Evolutionary conservation across 257 asterid species (phyloP).

Genomic region (Echites panduratus): DNA sequence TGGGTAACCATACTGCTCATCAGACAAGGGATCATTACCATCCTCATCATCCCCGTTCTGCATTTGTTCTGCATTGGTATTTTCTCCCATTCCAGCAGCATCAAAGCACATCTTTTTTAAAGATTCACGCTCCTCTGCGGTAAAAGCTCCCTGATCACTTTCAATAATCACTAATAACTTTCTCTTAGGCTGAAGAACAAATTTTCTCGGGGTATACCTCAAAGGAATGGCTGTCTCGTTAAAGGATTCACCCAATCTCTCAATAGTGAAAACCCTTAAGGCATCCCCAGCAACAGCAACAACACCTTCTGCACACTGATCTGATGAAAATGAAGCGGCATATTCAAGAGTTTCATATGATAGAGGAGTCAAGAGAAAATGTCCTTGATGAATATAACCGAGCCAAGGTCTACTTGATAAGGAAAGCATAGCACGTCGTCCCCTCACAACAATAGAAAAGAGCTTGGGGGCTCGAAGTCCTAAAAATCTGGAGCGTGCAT

Average conservation of each 20-base stretch:
- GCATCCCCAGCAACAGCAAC: slow-evolving; percentile 99
- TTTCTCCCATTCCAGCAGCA: slow-evolving; percentile 67
- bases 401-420: slow-evolving; percentile 99
- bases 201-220: slow-evolving; percentile 96
- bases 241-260: slow-evolving; percentile 93
- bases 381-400: slow-evolving; percentile 98
- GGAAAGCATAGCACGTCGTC: slow-evolving; percentile 94
- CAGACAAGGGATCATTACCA: slow-evolving; percentile 71
- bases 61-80: slow-evolving; percentile 65
- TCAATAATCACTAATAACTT: slow-evolving; percentile 81
- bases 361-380: slow-evolving; percentile 88
- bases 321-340: slow-evolving; percentile 97
- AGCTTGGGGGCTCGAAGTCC: slow-evolving; percentile 96
- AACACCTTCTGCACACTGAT: slow-evolving; percentile 99
- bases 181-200: slow-evolving; percentile 77
- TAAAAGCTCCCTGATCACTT: slow-evolving; percentile 95
- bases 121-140: slow-evolving; percentile 97
- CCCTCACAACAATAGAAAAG: slow-evolving; percentile 80
- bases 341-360: slow-evolving; percentile 94
- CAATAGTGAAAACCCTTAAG: slow-evolving; percentile 87
- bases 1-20: slow-evolving; percentile 98
- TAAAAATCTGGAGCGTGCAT: slow-evolving; percentile 93
- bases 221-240: slow-evolving; percentile 87
- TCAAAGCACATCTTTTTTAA: slow-evolving; percentile 81
- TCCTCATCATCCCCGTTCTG: slow-evolving; percentile 86